These are phyloP conservation scores for Erodium chrysanthum DNA, from an alignment of 441 rosid species.

Conservation along the genomic window DNA sequence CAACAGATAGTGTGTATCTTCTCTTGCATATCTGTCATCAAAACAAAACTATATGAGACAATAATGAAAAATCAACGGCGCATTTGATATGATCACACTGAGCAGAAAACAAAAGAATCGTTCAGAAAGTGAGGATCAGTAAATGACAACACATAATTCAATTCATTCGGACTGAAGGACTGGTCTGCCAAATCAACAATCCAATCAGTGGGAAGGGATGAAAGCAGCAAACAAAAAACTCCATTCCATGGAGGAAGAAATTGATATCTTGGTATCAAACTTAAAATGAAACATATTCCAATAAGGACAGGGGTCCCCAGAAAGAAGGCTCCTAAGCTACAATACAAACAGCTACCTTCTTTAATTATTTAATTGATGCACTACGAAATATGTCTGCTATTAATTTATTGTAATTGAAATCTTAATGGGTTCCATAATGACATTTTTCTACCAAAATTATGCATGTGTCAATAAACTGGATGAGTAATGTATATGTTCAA, in stretches of 20 bases:
- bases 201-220: background rate
- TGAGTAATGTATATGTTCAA: background rate
- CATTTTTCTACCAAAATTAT: background rate
- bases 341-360: background rate
- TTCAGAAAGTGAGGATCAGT: background rate
- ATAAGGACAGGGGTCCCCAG: too few species aligned
- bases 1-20: slow-evolving; percentile 86
- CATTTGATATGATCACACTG: background rate
- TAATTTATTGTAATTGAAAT: background rate
- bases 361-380: background rate
- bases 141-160: background rate
- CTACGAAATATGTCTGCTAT: background rate
- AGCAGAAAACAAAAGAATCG: background rate
- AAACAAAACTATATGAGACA: slow-evolving; percentile 14
- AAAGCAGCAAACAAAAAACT: background rate
- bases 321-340: too few species aligned
- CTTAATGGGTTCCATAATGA: background rate
- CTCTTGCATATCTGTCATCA: slow-evolving; percentile 30
- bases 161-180: background rate
- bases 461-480: background rate
- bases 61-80: slow-evolving; percentile 1
- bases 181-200: background rate
- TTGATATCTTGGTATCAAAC: background rate
- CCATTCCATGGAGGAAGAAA: background rate
- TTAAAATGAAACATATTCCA: background rate